These are phyloP conservation scores for Heliamphora pulchella DNA, from an alignment of 179 eudicot species.

Conservation along the genomic window DNA sequence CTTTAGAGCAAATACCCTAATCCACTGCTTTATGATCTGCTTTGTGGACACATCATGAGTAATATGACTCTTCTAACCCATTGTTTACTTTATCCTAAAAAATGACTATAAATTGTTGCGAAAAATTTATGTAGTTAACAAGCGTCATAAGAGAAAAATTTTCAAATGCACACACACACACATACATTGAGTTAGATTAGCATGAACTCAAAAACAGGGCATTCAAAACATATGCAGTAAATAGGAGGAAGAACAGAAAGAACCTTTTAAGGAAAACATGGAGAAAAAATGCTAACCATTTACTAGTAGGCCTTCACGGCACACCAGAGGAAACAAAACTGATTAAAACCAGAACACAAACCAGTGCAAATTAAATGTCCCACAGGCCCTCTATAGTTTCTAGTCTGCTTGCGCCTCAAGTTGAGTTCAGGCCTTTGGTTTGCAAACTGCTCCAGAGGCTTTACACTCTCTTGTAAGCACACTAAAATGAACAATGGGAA, in stretches of 20 bases:
- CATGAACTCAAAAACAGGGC: background rate
- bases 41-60: background rate
- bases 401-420: background rate
- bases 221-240: background rate
- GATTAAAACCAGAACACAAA: background rate
- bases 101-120: background rate
- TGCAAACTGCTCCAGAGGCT: background rate
- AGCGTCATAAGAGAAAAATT: background rate
- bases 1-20: background rate
- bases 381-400: background rate
- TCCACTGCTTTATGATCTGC: background rate
- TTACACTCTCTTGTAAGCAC: background rate
- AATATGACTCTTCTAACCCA: background rate
- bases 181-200: background rate
- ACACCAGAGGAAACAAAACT: background rate
- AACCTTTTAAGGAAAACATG: background rate
- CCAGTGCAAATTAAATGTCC: background rate
- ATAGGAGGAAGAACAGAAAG: background rate
- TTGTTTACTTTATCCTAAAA: background rate
- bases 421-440: background rate
- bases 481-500: background rate
- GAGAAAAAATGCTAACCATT: background rate
- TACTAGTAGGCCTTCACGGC: background rate
- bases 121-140: too few relatives aligned
- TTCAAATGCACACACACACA: background rate